Conservation (phyloP, 1,284 basidiomycete genomes). For the Polyporus tsugae region DNA sequence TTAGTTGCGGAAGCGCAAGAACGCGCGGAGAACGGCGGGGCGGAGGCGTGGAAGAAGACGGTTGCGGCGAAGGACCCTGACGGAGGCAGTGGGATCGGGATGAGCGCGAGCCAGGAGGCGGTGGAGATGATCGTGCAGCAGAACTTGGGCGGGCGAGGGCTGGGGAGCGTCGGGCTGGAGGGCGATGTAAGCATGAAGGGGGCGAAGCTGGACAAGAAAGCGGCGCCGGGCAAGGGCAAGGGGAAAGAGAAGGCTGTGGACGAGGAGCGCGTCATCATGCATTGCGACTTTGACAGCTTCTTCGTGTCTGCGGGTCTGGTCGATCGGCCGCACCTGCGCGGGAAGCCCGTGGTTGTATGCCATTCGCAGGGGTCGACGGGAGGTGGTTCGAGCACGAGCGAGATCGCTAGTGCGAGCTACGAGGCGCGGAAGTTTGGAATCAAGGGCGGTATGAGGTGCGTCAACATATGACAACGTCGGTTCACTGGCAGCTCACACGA, state of each 20-base stretch:
- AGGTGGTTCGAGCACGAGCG: conserved; percentile 83
- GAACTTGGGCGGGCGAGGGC: conserved; percentile 36
- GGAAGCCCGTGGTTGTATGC: conserved; percentile 93
- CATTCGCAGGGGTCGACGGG: conserved; percentile 85
- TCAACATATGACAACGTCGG: conserved; percentile 29
- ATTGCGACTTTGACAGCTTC: conserved; percentile 98
- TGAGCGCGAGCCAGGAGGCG: conserved; percentile 40
- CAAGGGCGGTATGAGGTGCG: conserved; percentile 90
- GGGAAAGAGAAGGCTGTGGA: conserved; percentile 56
- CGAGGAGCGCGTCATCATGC: conserved; percentile 82
- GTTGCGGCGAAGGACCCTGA: not conserved
- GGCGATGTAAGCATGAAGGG: conserved; percentile 66
- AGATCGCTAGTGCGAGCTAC: conserved; percentile 95
- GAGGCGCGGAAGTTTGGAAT: conserved; percentile 91
- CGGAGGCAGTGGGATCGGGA: not conserved
- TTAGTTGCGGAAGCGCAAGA: conserved; percentile 85
- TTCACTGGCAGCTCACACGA: not conserved
- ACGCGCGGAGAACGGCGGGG: conserved; percentile 59
- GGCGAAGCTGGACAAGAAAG: conserved; percentile 58
- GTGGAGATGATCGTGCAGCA: conserved; percentile 37
- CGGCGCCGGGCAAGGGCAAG: conserved; percentile 51
- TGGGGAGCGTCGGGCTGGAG: conserved; percentile 21
- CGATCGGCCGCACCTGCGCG: conserved; percentile 79
- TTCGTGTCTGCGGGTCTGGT: conserved; percentile 93
- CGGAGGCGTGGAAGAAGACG: conserved; percentile 37